phyloP scores from a whole-genome alignment of 331 rosid species.

The Acacia concinna region DNA sequence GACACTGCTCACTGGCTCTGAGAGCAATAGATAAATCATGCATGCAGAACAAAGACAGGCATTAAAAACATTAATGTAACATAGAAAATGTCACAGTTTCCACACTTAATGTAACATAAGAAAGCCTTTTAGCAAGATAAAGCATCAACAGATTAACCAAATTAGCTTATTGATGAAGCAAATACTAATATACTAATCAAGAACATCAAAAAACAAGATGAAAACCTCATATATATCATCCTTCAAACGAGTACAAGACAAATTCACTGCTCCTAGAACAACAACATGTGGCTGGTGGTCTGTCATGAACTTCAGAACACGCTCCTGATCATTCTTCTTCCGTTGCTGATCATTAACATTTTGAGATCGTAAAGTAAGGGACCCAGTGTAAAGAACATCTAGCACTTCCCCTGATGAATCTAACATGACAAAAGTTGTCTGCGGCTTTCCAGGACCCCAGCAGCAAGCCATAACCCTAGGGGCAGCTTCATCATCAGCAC shows the following conservation, averaged over 20 bases:
- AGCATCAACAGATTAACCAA: not conserved
- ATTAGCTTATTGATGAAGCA: not conserved
- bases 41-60: not conserved
- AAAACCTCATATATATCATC: conserved; percentile 95
- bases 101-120: not conserved
- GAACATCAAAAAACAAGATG: conserved; percentile 11
- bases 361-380: conserved; percentile 85
- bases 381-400: conserved; percentile 88
- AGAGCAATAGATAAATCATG: not conserved
- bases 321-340: conserved; percentile 90
- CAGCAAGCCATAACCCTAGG: conserved; percentile 99
- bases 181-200: not conserved
- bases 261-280: conserved; percentile 90
- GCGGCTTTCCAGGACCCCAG: conserved; percentile 99
- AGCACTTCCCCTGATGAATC: conserved; percentile 95
- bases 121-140: not conserved
- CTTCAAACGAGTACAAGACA: conserved; percentile 88
- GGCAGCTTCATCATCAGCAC: conserved; percentile 89
- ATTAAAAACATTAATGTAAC: not conserved
- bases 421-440: conserved; percentile 93
- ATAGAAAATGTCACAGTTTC: not conserved
- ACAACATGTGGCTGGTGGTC: conserved; percentile 99
- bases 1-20: not conserved
- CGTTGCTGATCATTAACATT: conserved; percentile 82
- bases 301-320: conserved; percentile 96